These are phyloP conservation scores for Linderniella brevidens DNA, from an alignment of 257 asterid genomes.

Conservation along the genomic window DNA sequence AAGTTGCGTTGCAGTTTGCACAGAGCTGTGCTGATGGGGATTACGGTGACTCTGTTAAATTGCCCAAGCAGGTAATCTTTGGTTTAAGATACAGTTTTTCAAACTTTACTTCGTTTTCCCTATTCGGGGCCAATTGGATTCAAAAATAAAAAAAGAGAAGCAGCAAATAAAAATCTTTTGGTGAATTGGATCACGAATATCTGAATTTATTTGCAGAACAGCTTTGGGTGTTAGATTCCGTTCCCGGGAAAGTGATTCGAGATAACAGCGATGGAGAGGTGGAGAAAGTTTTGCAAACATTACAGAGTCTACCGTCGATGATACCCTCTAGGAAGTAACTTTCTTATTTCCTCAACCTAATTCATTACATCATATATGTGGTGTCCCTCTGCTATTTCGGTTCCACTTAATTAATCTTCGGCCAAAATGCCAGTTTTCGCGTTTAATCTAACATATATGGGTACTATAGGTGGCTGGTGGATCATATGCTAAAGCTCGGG, in stretches of 20 bases:
- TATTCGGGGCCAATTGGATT: neutral
- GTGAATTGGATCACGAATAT: neutral
- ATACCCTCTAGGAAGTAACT: slow-evolving; percentile 71
- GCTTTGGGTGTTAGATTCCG: slow-evolving; percentile 91
- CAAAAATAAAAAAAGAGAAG: neutral
- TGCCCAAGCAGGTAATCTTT: slow-evolving; percentile 67
- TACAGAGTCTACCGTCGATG: slow-evolving; percentile 50
- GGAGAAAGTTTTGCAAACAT: slow-evolving; percentile 61
- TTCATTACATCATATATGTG: slow-evolving; percentile 1
- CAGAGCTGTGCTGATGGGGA: slow-evolving; percentile 61
- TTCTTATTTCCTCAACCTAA: slow-evolving; percentile 5
- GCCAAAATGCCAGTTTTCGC: slow-evolving; percentile 5
- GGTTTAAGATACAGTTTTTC: neutral
- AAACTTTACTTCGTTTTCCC: too few species aligned
- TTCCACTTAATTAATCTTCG: neutral
- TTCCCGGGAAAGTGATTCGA: slow-evolving; percentile 56
- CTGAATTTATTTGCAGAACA: slow-evolving; percentile 36
- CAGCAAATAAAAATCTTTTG: neutral
- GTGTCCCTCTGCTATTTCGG: too few species aligned
- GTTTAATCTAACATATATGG: too few species aligned
- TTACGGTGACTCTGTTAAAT: slow-evolving; percentile 30
- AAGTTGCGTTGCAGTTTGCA: slow-evolving; percentile 77
- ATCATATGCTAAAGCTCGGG: slow-evolving; percentile 65
- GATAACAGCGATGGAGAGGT: slow-evolving; percentile 68
- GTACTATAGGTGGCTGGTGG: slow-evolving; percentile 73